Base-by-base conservation (phyloP, 2,329 filamentous ascomycete species). In the Remersonia thermophila region DNA sequence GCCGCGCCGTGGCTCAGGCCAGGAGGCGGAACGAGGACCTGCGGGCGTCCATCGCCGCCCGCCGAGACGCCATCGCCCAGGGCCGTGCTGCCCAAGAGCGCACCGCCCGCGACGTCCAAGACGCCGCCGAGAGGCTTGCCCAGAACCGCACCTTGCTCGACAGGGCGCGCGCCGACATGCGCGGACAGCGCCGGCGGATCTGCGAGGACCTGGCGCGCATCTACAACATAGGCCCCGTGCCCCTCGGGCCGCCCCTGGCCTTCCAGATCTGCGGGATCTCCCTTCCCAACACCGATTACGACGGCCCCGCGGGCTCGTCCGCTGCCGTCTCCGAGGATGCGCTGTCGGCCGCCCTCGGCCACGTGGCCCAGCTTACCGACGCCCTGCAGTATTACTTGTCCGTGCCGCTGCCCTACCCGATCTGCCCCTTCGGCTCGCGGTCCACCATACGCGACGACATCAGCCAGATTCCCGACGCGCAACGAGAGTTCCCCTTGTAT, bases 161-260 rank as follows among this genome's bases (percentile, higher is more conserved):
- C 3, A 58, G 67, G 32, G 77, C 72, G 0, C 66, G 67, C 29
- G 75, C 80, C 34, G 73, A 77, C 14, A 80, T 85, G n/a, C 75
- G 71, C 39, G 84, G 82, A n/a, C 91, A 96, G 56, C 74, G 87
- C 15, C 76, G 87, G 11, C 80, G 91, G 26, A 83, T 96, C 37
- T 87, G 85, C 55, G 79, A 91, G 46, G 86, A 94, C 45, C 65
- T 98, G 0, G 64, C 76, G 10, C 62, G 65, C 33, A 83, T 95
- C 38, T 95, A 87, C 53, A 77, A 81, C 3, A 93, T 98, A 40
- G 72, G 77, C 7, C 80, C 86, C 0, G 51, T 57, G 2, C 60
- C 65, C 1, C 60, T 63, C 7, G 63, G 62, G 10, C 63, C 70
- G 3, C 71, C 84, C 0, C 70, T 96, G 2, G 71, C 78, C 0